phyloP scores from a whole-genome alignment of 2,329 filamentous ascomycete genomes.

The Lachnellula arida region DNA sequence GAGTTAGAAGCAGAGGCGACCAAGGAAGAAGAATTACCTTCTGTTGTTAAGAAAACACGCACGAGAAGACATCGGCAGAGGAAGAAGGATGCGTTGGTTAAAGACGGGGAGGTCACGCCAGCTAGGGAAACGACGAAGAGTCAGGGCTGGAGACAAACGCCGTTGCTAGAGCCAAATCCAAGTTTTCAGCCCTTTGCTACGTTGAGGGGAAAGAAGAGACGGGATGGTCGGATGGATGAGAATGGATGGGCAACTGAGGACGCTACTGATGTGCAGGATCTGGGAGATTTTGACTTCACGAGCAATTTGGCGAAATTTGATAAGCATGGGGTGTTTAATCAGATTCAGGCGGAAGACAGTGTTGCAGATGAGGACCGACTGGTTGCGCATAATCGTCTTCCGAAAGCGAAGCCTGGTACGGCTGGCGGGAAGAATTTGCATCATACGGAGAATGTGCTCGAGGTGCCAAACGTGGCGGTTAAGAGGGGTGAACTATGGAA shows the following conservation, averaged over 20 bases:
- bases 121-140: slow-evolving; percentile 44
- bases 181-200: slow-evolving; percentile 60
- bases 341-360: slow-evolving; percentile 83
- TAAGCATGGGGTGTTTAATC: slow-evolving; percentile 84
- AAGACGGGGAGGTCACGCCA: slow-evolving; percentile 38
- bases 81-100: slow-evolving; percentile 34
- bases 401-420: slow-evolving; percentile 57
- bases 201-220: slow-evolving; percentile 51
- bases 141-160: slow-evolving; percentile 65
- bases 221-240: slow-evolving; percentile 44
- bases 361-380: slow-evolving; percentile 88
- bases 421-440: slow-evolving; percentile 86
- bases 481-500: slow-evolving; percentile 50
- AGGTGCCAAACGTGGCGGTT: slow-evolving; percentile 41
- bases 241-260: slow-evolving; percentile 96
- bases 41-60: slow-evolving; percentile 32
- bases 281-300: slow-evolving; percentile 93
- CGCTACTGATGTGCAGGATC: slow-evolving; percentile 87
- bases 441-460: slow-evolving; percentile 86
- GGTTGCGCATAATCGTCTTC: slow-evolving; percentile 77
- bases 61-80: slow-evolving; percentile 39
- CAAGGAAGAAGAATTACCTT: slow-evolving; percentile 11
- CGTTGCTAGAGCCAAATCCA: slow-evolving; percentile 57
- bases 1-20: slow-evolving; percentile 20
- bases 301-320: slow-evolving; percentile 90